phyloP scores from a whole-genome alignment of 106 monocot genomes.

The Phalaenopsis equestris region DNA sequence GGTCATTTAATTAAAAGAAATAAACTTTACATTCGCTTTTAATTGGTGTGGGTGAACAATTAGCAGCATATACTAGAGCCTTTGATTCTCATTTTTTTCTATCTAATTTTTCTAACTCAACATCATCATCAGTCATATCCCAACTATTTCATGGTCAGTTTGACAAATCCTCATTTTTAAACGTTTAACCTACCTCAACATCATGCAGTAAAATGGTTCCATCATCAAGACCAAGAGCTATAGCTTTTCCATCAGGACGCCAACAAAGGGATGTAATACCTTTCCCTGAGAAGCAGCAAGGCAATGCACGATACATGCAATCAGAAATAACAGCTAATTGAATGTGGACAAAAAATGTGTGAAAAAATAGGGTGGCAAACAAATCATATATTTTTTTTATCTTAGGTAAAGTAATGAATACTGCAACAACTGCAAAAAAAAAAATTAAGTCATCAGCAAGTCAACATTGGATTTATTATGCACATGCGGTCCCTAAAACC shows the following conservation, averaged over 20 bases:
- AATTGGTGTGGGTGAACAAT: not conserved
- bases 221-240: slow-evolving; percentile 94
- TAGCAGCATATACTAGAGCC: not conserved
- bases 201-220: slow-evolving; percentile 80
- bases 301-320: not conserved
- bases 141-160: not conserved
- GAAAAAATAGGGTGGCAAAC: not conserved
- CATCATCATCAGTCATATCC: not conserved
- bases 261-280: slow-evolving; percentile 86
- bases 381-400: not conserved
- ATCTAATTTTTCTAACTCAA: not conserved
- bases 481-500: not conserved
- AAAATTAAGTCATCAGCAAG: not conserved
- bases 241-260: slow-evolving; percentile 91
- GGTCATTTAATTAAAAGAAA: not conserved
- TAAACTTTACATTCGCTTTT: not conserved
- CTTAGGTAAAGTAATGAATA: not conserved
- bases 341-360: not conserved
- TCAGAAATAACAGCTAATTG: not conserved
- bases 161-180: not conserved
- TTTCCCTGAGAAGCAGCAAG: slow-evolving; percentile 38
- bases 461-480: not conserved
- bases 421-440: not conserved
- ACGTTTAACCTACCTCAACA: slow-evolving; percentile 60
- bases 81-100: not conserved